These are phyloP conservation scores for Acacia acuminata DNA, from an alignment of 306 rosid species.

Conservation along the genomic window DNA sequence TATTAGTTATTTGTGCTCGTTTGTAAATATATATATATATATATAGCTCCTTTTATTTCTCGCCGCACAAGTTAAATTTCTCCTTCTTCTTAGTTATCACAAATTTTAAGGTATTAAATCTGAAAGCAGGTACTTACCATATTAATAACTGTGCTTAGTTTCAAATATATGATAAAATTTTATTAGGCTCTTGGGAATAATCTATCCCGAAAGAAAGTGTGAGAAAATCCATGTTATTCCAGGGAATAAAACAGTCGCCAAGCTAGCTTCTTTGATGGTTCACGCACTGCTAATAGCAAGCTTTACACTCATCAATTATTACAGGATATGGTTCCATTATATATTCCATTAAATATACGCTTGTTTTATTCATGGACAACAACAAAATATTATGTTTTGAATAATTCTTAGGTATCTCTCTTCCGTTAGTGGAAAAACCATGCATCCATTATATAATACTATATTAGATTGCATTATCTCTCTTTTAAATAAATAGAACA, in stretches of 20 bases:
- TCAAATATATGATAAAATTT: background rate
- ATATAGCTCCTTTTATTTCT: background rate
- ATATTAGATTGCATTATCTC: conserved; percentile 11
- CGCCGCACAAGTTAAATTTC: background rate
- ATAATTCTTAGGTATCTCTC: background rate
- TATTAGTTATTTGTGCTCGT: background rate
- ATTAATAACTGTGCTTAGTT: too few relatives aligned
- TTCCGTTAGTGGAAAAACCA: conserved; percentile 7
- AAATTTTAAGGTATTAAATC: background rate
- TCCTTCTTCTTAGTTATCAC: background rate
- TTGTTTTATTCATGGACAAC: background rate
- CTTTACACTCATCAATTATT: background rate
- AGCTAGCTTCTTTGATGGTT: background rate
- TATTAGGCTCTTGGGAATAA: background rate
- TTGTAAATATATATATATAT: background rate
- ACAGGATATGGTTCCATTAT: background rate
- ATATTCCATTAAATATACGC: background rate
- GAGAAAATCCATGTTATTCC: background rate
- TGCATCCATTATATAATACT: background rate
- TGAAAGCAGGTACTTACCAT: background rate
- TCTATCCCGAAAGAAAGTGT: background rate
- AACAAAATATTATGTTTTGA: too few relatives aligned
- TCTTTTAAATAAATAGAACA: conserved; percentile 3
- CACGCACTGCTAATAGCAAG: background rate
- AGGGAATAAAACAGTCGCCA: background rate